Percentiles rank a stretch among this genome's conserved stretches.
Evolutionary conservation across 2,329 filamentous ascomycete genomes (phyloP).

Genomic region (Stagonosporopsis chrysanthemi): DNA sequence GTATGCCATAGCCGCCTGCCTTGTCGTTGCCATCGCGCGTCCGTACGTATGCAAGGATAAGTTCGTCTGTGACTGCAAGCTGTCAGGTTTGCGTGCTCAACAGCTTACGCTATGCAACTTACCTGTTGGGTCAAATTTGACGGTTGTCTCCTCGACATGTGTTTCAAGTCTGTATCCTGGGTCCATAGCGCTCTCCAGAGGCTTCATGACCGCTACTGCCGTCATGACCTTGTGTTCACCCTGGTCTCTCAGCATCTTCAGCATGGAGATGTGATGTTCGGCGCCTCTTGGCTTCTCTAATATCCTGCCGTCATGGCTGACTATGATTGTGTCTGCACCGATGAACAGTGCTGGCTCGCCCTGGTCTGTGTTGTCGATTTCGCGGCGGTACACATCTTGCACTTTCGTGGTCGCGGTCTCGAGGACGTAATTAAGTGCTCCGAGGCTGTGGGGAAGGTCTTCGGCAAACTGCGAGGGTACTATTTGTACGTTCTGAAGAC

Average conservation of each 20-base stretch:
- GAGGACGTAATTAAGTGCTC: conserved; percentile 89
- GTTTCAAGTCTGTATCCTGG: conserved; percentile 86
- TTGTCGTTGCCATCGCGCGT: conserved; percentile 95
- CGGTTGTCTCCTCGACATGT: conserved; percentile 87
- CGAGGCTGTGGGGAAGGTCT: conserved; percentile 86
- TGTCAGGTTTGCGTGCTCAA: conserved; percentile 14
- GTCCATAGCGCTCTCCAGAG: conserved; percentile 77
- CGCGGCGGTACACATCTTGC: conserved; percentile 71
- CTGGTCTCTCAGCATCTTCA: conserved; percentile 80
- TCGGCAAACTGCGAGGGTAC: conserved; percentile 84
- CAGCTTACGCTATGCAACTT: neutral
- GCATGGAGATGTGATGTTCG: conserved; percentile 82
- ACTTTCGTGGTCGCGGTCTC: conserved; percentile 86
- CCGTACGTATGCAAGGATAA: conserved; percentile 79
- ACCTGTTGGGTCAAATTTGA: conserved; percentile 78
- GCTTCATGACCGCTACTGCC: conserved; percentile 82
- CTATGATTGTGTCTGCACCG: conserved; percentile 89
- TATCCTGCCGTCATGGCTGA: conserved; percentile 76
- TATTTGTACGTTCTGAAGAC: conserved; percentile 82
- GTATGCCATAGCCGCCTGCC: conserved; percentile 93
- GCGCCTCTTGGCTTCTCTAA: conserved; percentile 90
- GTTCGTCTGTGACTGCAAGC: conserved; percentile 72
- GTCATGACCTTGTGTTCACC: conserved; percentile 84
- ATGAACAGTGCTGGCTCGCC: conserved; percentile 85
- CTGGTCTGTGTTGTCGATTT: conserved; percentile 62